phyloP scores from a whole-genome alignment of 2,329 filamentous ascomycete genomes.

The Penicillium sp. region DNA sequence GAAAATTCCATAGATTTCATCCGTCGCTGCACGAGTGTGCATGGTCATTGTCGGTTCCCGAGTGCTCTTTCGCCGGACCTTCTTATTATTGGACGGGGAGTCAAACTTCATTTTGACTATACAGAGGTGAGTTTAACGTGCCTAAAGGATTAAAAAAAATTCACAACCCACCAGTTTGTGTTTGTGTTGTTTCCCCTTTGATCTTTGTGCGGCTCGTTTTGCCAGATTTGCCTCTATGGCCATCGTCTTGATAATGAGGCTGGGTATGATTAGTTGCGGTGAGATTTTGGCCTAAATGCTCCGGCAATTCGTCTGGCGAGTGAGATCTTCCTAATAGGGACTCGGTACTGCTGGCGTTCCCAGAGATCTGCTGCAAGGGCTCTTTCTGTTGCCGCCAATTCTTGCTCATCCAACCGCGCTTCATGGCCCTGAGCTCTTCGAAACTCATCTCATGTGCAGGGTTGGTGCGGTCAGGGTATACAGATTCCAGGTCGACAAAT shows the following conservation, averaged over 20 bases:
- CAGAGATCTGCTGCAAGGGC: constrained; percentile 57
- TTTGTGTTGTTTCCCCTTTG: constrained; percentile 63
- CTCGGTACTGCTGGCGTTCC: constrained; percentile 30
- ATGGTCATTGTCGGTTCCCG: constrained; percentile 96
- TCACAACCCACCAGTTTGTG: constrained; percentile 73
- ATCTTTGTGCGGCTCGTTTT: constrained; percentile 73
- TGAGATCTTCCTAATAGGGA: constrained; percentile 13
- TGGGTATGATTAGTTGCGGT: constrained; percentile 24
- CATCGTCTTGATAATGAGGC: constrained; percentile 20
- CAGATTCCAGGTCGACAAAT: constrained; percentile 77
- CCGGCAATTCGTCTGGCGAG: constrained; percentile 25
- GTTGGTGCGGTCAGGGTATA: constrained; percentile 76
- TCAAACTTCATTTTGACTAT: constrained; percentile 92
- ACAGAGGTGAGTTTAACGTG: constrained; percentile 29
- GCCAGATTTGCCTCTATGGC: constrained; percentile 32
- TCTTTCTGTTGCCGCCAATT: constrained; percentile 50
- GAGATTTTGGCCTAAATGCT: constrained; percentile 34
- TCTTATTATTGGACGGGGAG: constrained; percentile 78
- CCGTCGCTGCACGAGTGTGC: constrained; percentile 89
- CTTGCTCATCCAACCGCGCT: constrained; percentile 63
- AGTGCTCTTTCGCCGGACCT: constrained; percentile 73
- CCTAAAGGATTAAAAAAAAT: not conserved
- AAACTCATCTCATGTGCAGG: constrained; percentile 78
- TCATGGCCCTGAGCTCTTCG: constrained; percentile 81
- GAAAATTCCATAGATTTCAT: constrained; percentile 97